Base-by-base conservation (phyloP, 2,329 filamentous ascomycete genomes). In the Ophiostoma perfectum region DNA sequence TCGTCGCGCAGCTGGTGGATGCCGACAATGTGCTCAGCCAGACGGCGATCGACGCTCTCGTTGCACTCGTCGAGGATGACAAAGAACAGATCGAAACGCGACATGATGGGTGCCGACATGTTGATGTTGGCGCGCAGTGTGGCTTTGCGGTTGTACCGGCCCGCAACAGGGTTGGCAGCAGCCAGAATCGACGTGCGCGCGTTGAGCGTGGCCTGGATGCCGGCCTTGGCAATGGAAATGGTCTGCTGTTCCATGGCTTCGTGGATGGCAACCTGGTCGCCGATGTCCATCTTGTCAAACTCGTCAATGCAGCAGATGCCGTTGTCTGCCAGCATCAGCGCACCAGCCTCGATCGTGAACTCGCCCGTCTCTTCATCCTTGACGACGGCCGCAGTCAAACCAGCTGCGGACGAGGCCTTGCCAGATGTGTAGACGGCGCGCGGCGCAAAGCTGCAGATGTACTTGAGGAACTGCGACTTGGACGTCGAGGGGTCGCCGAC, bases 211-310 rank as follows among this genome's bases (percentile, higher is more conserved):
- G 95, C 96, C 78, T 99, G 95, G 70, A 99, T 99, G 75, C 95
- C 95, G 5, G 95, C 95, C 80, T 99, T 99, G 70, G 95, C 94
- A 75, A 99, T 99, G 8, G 93, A 97, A 73, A 99, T 99, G 5
- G 95, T 99, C 80, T 99, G 95, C 82, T 99, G 95, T 86, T 99
- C 95, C 95, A 99, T 99, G 70, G 95, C 95, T 87, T 99, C 95
- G 85, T 99, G 95, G 75, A 99, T 99, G 72, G 95, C 95, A 68
- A 99, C 95, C 80, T 99, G 95, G 77, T 99, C 95, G 66, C 82
- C 88, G 71, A 99, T 91, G 75, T 99, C 95, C 95, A 99, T 99
- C 82, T 99, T 99, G 86, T 99, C 95, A 74, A 99, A 99, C 77
- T 99, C 95, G 76, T 99, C 95, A 77, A 99, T 99, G 70, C 93